Evolutionary conservation across 192 early-diverging fungal genomes (phyloP), one percentile per base, ranked within the genome.

Genomic region (Neocallimastix lanati): DNA sequence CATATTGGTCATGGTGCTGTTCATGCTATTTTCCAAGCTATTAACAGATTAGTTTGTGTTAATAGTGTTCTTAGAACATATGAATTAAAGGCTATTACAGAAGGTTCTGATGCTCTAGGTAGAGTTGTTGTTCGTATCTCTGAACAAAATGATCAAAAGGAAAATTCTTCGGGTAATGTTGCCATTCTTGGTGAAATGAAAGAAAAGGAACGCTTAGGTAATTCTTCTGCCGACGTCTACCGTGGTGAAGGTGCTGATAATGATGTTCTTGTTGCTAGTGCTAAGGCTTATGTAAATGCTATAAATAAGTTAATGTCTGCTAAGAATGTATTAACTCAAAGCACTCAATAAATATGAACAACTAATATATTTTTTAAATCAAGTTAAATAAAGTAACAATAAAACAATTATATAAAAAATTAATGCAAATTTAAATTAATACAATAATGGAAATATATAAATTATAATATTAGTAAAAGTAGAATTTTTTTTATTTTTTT

Each of bases 231-330:
- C 21, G 18, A 50, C 21, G 40, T 50, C 33, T 95, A 90, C 84
- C 84, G 87, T 27, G 94, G 94, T 14, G 89, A 93, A 28, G 90
- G 93, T 12, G 90, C 92, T 0, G 93, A 96, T 79, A 89, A 92
- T 29, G 96, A 97, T 83, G 93, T 97, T 80, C 86, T 97, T 82
- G 88, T 88, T 14, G 94, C 95, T 13, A 91, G 90, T 29, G 94
- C 96, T 14, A 94, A 92, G 79, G 96, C 96, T 12, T 97, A 96
- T 80, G 78, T 97, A 40, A 88, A 91, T 81, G 96, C 96, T 21
- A 87, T 97, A 77, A 97, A 97, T 84, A 84, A 89, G 28, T 85
- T 94, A 80, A 76, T 87, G 28, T 81, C 81, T 33, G 82, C 80
- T 14, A 80, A 80, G 21, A 33, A 78, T 7, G 25, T 14, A 50